A percentile compares a stretch with the other conserved stretches of the same genome.
Conservation (phyloP, 164 flowering plant species). For the Berberis vulgaris region DNA sequence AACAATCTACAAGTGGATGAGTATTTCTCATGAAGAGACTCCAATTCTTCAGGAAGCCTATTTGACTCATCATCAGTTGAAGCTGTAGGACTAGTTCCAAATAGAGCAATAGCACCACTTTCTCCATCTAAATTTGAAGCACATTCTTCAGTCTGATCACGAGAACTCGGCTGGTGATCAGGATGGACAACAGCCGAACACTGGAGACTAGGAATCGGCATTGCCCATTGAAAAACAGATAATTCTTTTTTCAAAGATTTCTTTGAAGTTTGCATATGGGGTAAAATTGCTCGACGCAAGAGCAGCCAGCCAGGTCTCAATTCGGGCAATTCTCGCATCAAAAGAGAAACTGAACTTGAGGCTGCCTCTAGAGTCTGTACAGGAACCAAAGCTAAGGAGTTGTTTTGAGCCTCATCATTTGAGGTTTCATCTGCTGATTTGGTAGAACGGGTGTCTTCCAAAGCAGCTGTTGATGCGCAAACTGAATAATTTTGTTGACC, state of each 20-base stretch:
- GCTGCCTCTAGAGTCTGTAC: conserved; percentile 28
- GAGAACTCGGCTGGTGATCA: conserved; percentile 20
- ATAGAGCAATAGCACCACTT: conserved; percentile 53
- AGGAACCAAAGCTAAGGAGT: conserved; percentile 60
- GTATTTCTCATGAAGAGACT: conserved; percentile 59
- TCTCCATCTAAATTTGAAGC: conserved; percentile 28
- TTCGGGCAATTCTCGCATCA: conserved; percentile 40
- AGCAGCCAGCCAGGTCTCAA: conserved; percentile 85
- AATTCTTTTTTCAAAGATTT: conserved; percentile 21
- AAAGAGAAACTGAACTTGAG: conserved; percentile 27
- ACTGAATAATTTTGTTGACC: conserved; percentile 31
- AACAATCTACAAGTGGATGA: conserved; percentile 75
- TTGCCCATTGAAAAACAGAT: conserved; percentile 78
- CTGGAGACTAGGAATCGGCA: conserved; percentile 45
- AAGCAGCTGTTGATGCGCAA: conserved; percentile 25
- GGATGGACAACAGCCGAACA: conserved; percentile 15
- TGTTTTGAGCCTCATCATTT: conserved; percentile 5
- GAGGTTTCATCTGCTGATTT: conserved; percentile 9
- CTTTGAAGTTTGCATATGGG: conserved; percentile 10
- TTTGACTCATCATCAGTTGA: conserved; percentile 18
- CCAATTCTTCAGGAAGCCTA: conserved; percentile 45
- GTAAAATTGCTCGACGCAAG: conserved; percentile 36
- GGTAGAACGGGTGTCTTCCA: conserved; percentile 10
- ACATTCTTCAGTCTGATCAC: conserved; percentile 4
- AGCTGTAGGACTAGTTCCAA: conserved; percentile 26